Conservation (phyloP, 2,329 filamentous ascomycete species). For the Didymella arachidicola region DNA sequence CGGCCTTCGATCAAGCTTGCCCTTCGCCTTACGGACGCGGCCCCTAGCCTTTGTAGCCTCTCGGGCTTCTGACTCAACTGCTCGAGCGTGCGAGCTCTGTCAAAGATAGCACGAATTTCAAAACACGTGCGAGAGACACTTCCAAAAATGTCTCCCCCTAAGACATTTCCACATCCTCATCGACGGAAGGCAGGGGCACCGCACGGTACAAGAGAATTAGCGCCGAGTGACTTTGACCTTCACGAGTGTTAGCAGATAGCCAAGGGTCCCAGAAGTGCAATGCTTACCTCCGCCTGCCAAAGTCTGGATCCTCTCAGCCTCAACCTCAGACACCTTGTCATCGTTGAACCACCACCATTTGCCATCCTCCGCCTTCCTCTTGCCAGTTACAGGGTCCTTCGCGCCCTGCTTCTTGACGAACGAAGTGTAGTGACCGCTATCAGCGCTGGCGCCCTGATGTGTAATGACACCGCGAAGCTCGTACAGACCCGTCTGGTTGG, state of each 20-base stretch:
- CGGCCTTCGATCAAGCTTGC: background rate
- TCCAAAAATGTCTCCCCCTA: slow-evolving; percentile 17
- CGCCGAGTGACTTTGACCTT: slow-evolving; percentile 78
- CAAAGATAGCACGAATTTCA: background rate
- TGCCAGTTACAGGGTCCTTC: slow-evolving; percentile 77
- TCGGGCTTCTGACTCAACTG: background rate
- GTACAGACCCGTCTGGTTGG: slow-evolving; percentile 94
- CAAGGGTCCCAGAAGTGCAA: slow-evolving; percentile 4
- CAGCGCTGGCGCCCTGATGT: slow-evolving; percentile 94
- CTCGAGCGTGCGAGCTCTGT: background rate
- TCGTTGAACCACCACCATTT: slow-evolving; percentile 99
- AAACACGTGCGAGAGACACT: background rate
- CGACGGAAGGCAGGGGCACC: slow-evolving; percentile 70
- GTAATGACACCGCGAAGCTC: slow-evolving; percentile 94
- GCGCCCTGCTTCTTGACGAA: slow-evolving; percentile 91
- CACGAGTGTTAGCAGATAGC: slow-evolving; percentile 25
- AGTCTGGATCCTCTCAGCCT: slow-evolving; percentile 87
- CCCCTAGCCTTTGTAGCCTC: background rate
- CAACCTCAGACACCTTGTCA: slow-evolving; percentile 93
- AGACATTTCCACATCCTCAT: slow-evolving; percentile 52
- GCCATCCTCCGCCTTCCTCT: slow-evolving; percentile 81
- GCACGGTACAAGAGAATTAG: slow-evolving; percentile 81
- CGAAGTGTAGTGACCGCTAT: slow-evolving; percentile 97
- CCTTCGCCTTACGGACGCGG: background rate
- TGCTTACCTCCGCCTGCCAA: slow-evolving; percentile 82